Conservation (phyloP, 441 rosid species). For the Gossypium trilobum region DNA sequence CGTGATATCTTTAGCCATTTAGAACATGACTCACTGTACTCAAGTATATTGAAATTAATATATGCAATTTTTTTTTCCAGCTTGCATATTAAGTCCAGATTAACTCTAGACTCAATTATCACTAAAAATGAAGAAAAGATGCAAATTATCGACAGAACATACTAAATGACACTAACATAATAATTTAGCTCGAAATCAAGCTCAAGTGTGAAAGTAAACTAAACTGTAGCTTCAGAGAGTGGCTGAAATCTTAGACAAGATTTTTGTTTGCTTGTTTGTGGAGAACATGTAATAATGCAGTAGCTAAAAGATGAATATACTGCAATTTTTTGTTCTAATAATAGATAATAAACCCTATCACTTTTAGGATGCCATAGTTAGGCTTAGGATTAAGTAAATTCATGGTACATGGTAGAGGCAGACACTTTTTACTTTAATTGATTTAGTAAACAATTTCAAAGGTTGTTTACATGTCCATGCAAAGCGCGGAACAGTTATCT, state of each 20-base stretch:
- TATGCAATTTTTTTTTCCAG: not conserved
- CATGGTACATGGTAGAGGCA: not conserved
- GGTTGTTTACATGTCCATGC: not conserved
- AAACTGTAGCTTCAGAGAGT: not conserved
- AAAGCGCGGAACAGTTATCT: not conserved
- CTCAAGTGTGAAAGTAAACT: not conserved
- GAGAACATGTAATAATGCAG: not conserved
- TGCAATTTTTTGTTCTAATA: not conserved
- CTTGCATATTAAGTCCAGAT: not conserved
- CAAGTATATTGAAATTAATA: not conserved
- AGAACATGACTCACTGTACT: not conserved
- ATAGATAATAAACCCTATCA: not conserved
- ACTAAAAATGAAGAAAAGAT: not conserved
- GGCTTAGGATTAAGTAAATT: not conserved
- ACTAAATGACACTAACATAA: not conserved
- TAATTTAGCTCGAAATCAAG: not conserved
- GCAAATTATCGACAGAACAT: not conserved
- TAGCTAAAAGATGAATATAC: not conserved
- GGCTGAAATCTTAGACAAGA: not conserved
- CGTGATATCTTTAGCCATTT: not conserved
- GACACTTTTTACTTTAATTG: not conserved
- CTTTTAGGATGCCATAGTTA: not conserved
- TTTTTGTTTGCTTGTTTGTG: not conserved
- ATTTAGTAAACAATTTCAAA: not conserved
- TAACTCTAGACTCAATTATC: not conserved